Evolutionary conservation across 805 yeast genomes (phyloP).

Genomic region (Wickerhamomyces rabaulensis): DNA sequence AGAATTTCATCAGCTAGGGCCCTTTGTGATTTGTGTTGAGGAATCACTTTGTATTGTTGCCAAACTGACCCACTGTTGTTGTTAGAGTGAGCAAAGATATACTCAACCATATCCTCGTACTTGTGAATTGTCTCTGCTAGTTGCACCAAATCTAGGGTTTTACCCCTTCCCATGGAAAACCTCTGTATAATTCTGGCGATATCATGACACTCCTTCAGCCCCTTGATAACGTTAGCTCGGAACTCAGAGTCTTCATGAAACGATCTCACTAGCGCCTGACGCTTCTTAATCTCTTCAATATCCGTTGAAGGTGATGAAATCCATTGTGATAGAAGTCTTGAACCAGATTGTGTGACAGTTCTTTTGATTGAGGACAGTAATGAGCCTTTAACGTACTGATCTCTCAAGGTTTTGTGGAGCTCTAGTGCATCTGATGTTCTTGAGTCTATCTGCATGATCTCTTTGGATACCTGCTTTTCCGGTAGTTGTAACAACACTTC

Average conservation of each 20-base stretch:
- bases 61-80: not conserved
- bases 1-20: conserved; percentile 38
- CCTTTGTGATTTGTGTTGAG: conserved; percentile 32
- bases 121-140: conserved; percentile 36
- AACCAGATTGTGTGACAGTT: conserved; percentile 78
- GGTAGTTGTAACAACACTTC: conserved; percentile 66
- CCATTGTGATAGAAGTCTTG: conserved; percentile 79
- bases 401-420: conserved; percentile 52
- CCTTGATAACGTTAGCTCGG: conserved; percentile 27
- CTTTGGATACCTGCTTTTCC: conserved; percentile 42
- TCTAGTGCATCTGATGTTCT: conserved; percentile 76
- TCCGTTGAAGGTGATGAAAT: conserved; percentile 72
- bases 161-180: conserved; percentile 43
- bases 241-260: conserved; percentile 30
- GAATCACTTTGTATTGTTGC: conserved; percentile 12
- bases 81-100: conserved; percentile 5
- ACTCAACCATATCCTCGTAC: conserved; percentile 26
- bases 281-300: conserved; percentile 42
- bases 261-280: conserved; percentile 49
- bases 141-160: conserved; percentile 38
- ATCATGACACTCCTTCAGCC: conserved; percentile 47
- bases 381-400: conserved; percentile 59
- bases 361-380: conserved; percentile 62
- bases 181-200: conserved; percentile 56
- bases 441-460: conserved; percentile 72